phyloP scores from a whole-genome alignment of 2,329 filamentous ascomycete species.

The Chaetothyriales sp. region DNA sequence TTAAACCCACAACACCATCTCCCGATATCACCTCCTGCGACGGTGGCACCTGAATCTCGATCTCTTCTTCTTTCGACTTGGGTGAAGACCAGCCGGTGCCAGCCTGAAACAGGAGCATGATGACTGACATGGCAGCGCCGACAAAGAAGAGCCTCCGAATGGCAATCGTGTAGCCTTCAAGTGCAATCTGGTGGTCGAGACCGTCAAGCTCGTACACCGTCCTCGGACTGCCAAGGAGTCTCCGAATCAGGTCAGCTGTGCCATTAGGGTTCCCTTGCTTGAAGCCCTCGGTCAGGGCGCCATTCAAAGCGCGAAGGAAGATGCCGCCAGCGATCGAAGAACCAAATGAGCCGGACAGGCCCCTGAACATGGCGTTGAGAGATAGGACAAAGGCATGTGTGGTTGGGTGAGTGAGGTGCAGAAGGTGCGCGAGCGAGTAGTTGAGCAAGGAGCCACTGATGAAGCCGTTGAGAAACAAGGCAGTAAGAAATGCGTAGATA shows the following conservation, averaged over 20 bases:
- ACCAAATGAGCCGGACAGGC: slow-evolving; percentile 69
- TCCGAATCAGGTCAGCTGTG: slow-evolving; percentile 37
- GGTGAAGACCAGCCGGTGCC: slow-evolving; percentile 42
- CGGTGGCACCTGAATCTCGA: neutral
- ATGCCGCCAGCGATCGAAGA: slow-evolving; percentile 66
- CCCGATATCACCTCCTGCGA: too few relatives aligned
- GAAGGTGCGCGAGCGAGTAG: slow-evolving; percentile 66
- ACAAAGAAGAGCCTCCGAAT: slow-evolving; percentile 41
- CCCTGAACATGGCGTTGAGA: slow-evolving; percentile 64
- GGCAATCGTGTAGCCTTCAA: slow-evolving; percentile 41
- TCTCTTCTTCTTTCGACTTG: slow-evolving; percentile 18
- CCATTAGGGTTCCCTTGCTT: slow-evolving; percentile 27
- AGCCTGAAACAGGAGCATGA: slow-evolving; percentile 42
- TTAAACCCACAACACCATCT: too few relatives aligned
- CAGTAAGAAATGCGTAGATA: slow-evolving; percentile 38
- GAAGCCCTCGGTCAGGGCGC: slow-evolving; percentile 46
- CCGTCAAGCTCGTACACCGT: slow-evolving; percentile 38
- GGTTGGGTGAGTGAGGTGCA: slow-evolving; percentile 54
- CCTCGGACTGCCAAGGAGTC: slow-evolving; percentile 45
- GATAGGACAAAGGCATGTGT: slow-evolving; percentile 65
- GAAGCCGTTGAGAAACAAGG: slow-evolving; percentile 52
- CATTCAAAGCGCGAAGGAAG: slow-evolving; percentile 50
- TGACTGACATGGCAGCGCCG: slow-evolving; percentile 35
- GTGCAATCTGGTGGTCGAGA: slow-evolving; percentile 37
- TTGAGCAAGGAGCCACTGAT: slow-evolving; percentile 61